phyloP scores from a whole-genome alignment of 805 yeast species.

The Teunomyces gatunensis region DNA sequence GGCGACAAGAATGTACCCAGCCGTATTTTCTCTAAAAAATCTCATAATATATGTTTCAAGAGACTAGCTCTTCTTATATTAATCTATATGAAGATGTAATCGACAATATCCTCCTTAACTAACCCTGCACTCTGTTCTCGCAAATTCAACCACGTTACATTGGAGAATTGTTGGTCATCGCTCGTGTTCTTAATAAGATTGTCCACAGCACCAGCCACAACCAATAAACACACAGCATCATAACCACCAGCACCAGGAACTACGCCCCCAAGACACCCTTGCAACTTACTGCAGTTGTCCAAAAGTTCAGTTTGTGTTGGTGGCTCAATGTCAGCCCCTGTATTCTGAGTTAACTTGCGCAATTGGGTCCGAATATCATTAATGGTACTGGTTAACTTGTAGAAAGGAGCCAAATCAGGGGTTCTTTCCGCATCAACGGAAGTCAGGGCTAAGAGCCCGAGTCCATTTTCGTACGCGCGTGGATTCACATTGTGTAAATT shows the following conservation, averaged over 20 bases:
- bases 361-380: slow-evolving; percentile 54
- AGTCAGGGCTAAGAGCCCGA: slow-evolving; percentile 8
- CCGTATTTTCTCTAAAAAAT: no score
- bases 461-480: slow-evolving; percentile 29
- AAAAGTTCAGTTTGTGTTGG: slow-evolving; percentile 66
- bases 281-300: slow-evolving; percentile 45
- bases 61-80: neutral
- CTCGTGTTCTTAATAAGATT: slow-evolving; percentile 19
- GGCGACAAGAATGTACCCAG: no score
- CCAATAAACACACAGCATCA: slow-evolving; percentile 83
- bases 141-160: slow-evolving; percentile 67
- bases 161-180: slow-evolving; percentile 29
- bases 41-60: neutral
- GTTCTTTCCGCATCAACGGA: neutral
- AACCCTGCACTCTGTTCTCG: slow-evolving; percentile 63
- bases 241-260: slow-evolving; percentile 99
- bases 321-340: slow-evolving; percentile 92
- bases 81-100: slow-evolving; percentile 3
- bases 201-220: slow-evolving; percentile 44
- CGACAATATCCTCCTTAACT: slow-evolving; percentile 40
- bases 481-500: slow-evolving; percentile 27
- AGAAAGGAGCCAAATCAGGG: slow-evolving; percentile 5
- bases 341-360: slow-evolving; percentile 54
- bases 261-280: slow-evolving; percentile 90
- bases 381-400: slow-evolving; percentile 38